A percentile compares a stretch with the other conserved stretches of the same genome.
phyloP scores from a whole-genome alignment of 305 asterid genomes.

The Solanum hybrid region DNA sequence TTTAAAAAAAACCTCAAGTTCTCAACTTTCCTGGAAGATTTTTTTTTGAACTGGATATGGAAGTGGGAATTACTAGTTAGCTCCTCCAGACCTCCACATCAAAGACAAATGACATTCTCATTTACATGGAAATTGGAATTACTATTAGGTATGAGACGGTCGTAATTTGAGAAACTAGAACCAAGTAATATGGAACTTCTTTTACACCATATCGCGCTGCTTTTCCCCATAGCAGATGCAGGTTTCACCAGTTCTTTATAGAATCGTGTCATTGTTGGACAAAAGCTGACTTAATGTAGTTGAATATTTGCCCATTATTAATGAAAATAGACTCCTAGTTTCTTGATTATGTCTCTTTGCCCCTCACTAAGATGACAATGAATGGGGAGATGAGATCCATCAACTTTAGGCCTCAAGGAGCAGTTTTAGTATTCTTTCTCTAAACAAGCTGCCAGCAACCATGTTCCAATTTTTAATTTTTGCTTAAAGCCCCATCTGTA shows the following conservation, averaged over 20 bases:
- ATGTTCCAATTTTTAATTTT: neutral
- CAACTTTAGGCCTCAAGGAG: neutral
- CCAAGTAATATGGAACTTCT: neutral
- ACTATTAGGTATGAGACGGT: neutral
- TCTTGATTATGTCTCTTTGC: neutral
- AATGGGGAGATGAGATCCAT: neutral
- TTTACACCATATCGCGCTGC: neutral
- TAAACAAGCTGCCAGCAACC: neutral
- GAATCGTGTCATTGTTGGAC: neutral
- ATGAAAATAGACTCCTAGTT: neutral
- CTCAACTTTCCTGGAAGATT: neutral
- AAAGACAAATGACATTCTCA: neutral
- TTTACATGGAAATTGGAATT: neutral
- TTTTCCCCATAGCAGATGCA: neutral
- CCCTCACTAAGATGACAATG: neutral
- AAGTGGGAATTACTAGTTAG: neutral
- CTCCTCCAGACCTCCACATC: neutral
- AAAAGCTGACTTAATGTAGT: neutral
- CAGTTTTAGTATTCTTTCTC: neutral
- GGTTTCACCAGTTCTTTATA: neutral
- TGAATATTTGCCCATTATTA: neutral
- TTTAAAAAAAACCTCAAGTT: neutral
- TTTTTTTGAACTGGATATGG: neutral
- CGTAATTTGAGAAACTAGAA: neutral
- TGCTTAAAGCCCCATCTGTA: neutral